Evolutionary conservation across 2,329 filamentous ascomycete species (phyloP).

Genomic region (Arachnopeziza araneosa): DNA sequence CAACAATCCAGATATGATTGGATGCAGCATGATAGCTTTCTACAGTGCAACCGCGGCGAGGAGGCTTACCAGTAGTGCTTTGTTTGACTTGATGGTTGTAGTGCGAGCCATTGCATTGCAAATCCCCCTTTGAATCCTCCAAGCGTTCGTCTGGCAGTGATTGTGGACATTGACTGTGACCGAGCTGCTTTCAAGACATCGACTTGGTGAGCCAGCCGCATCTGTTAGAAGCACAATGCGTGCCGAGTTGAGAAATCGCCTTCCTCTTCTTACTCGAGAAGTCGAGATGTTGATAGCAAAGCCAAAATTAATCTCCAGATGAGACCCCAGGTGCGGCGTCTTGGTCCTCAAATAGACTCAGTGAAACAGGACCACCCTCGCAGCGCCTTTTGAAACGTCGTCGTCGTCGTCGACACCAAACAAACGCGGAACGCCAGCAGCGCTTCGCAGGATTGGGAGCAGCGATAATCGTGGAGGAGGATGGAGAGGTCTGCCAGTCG

Average conservation of each 20-base stretch:
- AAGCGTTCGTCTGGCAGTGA: no score
- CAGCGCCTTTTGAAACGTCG: not conserved
- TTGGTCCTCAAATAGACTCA: not conserved
- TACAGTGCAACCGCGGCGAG: not conserved
- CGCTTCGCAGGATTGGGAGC: not conserved
- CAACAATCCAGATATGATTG: not conserved
- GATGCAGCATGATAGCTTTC: not conserved
- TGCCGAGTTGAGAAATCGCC: no score
- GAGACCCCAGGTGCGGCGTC: not conserved
- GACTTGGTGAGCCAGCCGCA: no score
- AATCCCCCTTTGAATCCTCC: no score
- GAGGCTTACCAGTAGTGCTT: no score
- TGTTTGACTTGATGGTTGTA: no score
- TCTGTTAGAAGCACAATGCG: no score
- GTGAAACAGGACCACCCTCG: not conserved
- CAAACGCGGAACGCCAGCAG: not conserved
- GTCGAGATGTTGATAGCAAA: not conserved
- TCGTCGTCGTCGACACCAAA: not conserved
- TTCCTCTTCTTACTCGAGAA: not conserved
- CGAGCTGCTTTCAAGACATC: no score
- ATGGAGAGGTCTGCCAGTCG: not conserved
- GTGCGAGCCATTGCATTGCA: no score
- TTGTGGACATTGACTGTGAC: no score
- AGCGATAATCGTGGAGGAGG: not conserved
- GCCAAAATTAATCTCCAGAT: not conserved